These are phyloP conservation scores for Chytriomyces sp. DNA, from an alignment of 192 early-diverging fungal species.

Conservation along the genomic window DNA sequence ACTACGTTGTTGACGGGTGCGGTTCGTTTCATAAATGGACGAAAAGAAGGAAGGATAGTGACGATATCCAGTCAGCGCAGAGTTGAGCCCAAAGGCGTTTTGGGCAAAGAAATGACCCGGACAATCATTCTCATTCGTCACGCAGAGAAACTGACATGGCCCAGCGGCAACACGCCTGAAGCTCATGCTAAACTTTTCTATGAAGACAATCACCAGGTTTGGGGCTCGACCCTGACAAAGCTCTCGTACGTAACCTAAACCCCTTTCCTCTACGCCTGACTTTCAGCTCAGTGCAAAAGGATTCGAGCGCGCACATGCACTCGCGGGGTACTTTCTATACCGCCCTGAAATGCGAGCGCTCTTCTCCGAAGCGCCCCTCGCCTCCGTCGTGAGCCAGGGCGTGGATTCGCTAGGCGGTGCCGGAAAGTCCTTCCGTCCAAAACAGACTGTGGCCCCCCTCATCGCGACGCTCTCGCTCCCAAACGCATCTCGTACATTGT, in stretches of 20 bases:
- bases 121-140: slow-evolving; percentile 53
- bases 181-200: slow-evolving; percentile 35
- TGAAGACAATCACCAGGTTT: slow-evolving; percentile 44
- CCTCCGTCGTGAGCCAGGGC: slow-evolving; percentile 46
- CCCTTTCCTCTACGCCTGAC: neutral
- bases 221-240: neutral
- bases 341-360: slow-evolving; percentile 41
- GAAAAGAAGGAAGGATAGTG: too few relatives aligned
- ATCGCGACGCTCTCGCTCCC: neutral
- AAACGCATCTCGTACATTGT: slow-evolving; percentile 8
- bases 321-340: slow-evolving; percentile 47
- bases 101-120: too few relatives aligned
- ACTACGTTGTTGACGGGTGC: too few relatives aligned
- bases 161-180: slow-evolving; percentile 32
- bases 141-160: slow-evolving; percentile 57
- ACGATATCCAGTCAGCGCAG: too few relatives aligned
- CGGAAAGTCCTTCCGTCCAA: slow-evolving; percentile 41
- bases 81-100: too few relatives aligned
- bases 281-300: slow-evolving; percentile 46
- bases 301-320: slow-evolving; percentile 45
- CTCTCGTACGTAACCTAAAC: neutral
- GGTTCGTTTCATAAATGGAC: too few relatives aligned
- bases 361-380: slow-evolving; percentile 35
- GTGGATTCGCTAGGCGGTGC: slow-evolving; percentile 31
- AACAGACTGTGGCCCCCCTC: slow-evolving; percentile 46